A percentile compares a stretch with the other conserved stretches of the same genome.
Conservation (phyloP, 306 rosid genomes). For the Quercus suber region DNA sequence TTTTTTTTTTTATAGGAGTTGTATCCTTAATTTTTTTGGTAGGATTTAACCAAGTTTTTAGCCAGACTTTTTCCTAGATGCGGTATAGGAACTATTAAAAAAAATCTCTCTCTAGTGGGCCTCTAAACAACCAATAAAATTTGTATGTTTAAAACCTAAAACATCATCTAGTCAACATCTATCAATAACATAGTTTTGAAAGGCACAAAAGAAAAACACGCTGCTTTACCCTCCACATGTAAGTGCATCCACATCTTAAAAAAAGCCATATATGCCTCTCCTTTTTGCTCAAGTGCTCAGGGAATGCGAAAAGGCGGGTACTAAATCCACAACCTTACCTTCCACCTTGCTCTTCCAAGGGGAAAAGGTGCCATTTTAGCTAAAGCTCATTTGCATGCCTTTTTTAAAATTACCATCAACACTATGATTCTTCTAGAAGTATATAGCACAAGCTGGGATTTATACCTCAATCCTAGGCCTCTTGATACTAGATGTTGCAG, state of each 20-base stretch:
- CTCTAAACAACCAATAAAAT: background rate
- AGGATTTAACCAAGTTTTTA: no score
- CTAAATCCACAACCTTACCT: no score
- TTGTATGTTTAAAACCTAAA: background rate
- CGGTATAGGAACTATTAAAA: background rate
- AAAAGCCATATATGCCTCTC: background rate
- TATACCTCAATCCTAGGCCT: constrained; percentile 72
- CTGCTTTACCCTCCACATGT: background rate
- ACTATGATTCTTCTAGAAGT: background rate
- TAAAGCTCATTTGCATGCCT: no score
- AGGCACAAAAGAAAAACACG: background rate
- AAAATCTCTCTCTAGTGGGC: background rate
- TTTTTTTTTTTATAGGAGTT: no score
- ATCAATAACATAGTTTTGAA: background rate
- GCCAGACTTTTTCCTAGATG: background rate
- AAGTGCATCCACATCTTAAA: background rate
- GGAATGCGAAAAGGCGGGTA: background rate
- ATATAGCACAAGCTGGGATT: constrained; percentile 8
- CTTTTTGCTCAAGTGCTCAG: background rate
- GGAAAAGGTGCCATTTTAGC: background rate
- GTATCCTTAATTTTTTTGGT: no score
- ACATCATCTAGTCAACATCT: background rate
- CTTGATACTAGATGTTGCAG: constrained; percentile 70
- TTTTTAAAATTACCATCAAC: background rate
- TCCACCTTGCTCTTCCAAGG: no score